These are phyloP conservation scores for Kodamaea fukazawae DNA, from an alignment of 805 yeast genomes.

Conservation along the genomic window DNA sequence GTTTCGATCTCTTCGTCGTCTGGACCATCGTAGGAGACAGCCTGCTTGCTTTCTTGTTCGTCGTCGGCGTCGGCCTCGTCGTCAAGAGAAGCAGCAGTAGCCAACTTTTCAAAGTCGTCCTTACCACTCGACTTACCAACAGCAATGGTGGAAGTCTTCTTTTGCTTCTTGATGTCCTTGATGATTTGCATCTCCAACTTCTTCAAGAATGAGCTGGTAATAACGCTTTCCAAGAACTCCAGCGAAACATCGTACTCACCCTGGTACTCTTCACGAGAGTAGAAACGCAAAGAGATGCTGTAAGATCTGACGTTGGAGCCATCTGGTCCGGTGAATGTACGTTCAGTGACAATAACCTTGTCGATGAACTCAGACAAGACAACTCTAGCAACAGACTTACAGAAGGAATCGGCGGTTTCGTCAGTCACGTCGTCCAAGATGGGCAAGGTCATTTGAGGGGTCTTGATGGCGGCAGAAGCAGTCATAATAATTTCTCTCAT, in stretches of 20 bases:
- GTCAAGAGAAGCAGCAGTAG: conserved; percentile 5
- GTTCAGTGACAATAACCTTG: conserved; percentile 80
- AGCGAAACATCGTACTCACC: conserved; percentile 85
- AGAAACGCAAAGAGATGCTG: conserved; percentile 71
- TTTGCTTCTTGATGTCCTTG: conserved; percentile 81
- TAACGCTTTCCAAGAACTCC: conserved; percentile 69
- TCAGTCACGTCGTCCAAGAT: conserved; percentile 75
- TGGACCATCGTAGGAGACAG: conserved; percentile 90
- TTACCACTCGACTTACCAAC: conserved; percentile 72
- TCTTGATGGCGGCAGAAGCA: conserved; percentile 89
- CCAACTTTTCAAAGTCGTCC: conserved; percentile 34
- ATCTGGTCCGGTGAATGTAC: conserved; percentile 61
- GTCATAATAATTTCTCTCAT: conserved; percentile 99
- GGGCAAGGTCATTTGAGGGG: conserved; percentile 99
- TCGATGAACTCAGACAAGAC: conserved; percentile 86
- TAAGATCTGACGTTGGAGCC: conserved; percentile 64
- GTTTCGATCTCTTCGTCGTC: conserved; percentile 94
- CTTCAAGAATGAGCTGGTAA: conserved; percentile 62
- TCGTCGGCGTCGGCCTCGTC: conserved; percentile 62
- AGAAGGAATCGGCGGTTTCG: conserved; percentile 86
- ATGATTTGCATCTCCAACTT: conserved; percentile 69
- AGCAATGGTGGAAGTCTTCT: conserved; percentile 54
- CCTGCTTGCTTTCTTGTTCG: conserved; percentile 68
- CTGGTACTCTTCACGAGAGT: conserved; percentile 70
- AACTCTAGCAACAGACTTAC: conserved; percentile 84